phyloP scores from a whole-genome alignment of 495 filamentous ascomycete genomes.

The Penicillium robsamsonii region DNA sequence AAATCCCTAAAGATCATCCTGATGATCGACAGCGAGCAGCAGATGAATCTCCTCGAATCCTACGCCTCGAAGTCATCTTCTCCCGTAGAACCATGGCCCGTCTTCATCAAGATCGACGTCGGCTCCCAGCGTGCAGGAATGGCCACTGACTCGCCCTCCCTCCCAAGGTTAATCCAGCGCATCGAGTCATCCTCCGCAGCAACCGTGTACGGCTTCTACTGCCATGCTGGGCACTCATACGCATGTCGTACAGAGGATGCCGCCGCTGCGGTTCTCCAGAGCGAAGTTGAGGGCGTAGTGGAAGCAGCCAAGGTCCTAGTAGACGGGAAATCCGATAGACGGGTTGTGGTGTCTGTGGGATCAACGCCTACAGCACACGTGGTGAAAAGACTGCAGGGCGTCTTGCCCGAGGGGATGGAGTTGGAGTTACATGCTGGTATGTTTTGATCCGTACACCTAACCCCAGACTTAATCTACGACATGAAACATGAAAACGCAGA shows the following conservation, averaged over 20 bases:
- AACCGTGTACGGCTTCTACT: constrained; percentile 24
- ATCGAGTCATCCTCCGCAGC: constrained; percentile 21
- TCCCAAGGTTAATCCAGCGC: constrained; percentile 17
- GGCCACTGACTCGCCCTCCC: constrained; percentile 6
- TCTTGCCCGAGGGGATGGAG: constrained; percentile 20
- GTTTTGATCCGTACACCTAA: not conserved
- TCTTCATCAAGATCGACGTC: constrained; percentile 34
- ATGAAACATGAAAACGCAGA: not conserved
- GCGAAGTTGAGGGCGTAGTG: constrained; percentile 25
- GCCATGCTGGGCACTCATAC: constrained; percentile 31
- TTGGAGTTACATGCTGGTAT: constrained; percentile 30
- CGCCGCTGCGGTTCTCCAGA: constrained; percentile 12
- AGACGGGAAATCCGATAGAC: not conserved
- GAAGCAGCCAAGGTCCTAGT: constrained; percentile 17
- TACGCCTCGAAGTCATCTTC: constrained; percentile 9
- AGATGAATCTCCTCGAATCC: constrained; percentile 30
- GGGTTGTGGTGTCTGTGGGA: constrained; percentile 33
- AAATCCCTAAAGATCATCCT: constrained; percentile 28
- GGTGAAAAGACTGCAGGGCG: constrained; percentile 22
- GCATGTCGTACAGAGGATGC: constrained; percentile 17
- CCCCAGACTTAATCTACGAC: not conserved
- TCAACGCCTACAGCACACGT: constrained; percentile 40
- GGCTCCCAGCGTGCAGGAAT: constrained; percentile 28
- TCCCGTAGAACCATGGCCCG: constrained; percentile 20
- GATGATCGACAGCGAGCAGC: constrained; percentile 37